Evolutionary conservation across 129 eudicot species (phyloP).

Genomic region (Flaveria robusta): DNA sequence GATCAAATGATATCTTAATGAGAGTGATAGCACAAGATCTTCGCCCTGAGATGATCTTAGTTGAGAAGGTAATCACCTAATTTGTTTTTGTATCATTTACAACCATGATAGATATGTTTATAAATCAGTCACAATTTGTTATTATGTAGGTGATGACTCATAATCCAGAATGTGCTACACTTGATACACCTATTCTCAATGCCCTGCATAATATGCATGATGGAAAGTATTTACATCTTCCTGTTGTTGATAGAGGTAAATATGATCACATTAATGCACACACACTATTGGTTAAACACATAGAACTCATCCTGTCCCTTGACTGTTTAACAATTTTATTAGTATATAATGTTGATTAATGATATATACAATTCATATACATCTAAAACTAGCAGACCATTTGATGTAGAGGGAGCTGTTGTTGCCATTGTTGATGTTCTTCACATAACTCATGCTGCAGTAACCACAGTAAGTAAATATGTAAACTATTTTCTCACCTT

Average conservation of each 20-base stretch:
- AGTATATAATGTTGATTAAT: background rate
- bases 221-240: conserved; percentile 93
- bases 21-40: conserved; percentile 90
- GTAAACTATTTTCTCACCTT: conserved; percentile 31
- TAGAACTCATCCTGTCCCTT: background rate
- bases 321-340: background rate
- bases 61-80: conserved; percentile 68
- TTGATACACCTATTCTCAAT: conserved; percentile 93
- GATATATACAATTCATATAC: conserved; percentile 12
- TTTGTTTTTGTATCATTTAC: background rate
- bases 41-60: conserved; percentile 72
- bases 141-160: conserved; percentile 91
- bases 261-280: background rate
- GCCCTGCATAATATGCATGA: conserved; percentile 99
- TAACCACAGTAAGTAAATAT: conserved; percentile 83
- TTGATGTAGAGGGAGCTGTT: conserved; percentile 71
- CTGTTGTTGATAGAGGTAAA: conserved; percentile 80
- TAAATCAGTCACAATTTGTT: background rate
- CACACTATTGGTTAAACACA: conserved; percentile 12
- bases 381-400: conserved; percentile 26
- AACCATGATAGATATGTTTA: background rate
- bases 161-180: conserved; percentile 92
- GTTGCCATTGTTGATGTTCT: conserved; percentile 95
- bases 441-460: conserved; percentile 93
- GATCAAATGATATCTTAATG: conserved; percentile 84